Evolutionary conservation across 176 grass and related monocot genomes (phyloP), one percentile per base, ranked within the genome.

Genomic region (Lolium perenne): DNA sequence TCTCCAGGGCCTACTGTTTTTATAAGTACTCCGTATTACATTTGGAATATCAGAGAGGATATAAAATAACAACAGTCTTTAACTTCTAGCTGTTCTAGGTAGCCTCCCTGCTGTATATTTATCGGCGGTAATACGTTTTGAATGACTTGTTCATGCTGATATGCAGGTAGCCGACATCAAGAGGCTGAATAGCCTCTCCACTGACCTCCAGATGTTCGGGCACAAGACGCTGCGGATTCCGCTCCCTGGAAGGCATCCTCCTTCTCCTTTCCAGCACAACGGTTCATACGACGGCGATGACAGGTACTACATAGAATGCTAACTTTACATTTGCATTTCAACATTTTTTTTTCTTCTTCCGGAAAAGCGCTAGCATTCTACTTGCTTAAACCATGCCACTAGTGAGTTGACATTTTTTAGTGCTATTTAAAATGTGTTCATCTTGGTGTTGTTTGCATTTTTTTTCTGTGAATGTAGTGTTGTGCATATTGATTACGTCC

Each of bases 191-290:
- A 91, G 90, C 38, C 89, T 99, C 53, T 87, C 92, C 21, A 94
- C 92, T 69, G 97, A 99, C 81, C 92, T 99, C 56, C 92, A 99
- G 86, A 99, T 99, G 92, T 99, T 92, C 96, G 97, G 85, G 0
- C 97, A 91, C 83, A 99, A 99, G 84, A 87, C 82, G 50, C 58
- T 99, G 56, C 84, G 61, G 84, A 94, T 99, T 92, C 97, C 97
- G 16, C 90, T 92, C 50, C 90, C 90, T 0, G 94, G 94, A 65
- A 99, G 90, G 79, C 92, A 96, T 78, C 92, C 92, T 25, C 94
- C 87, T 8, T 91, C 93, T 9, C 69, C 88, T 85, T 91, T 62
- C 79, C 65, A 88, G 72, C 58, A 88, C 72, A 92, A 96, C 82
- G 87, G 73, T 86, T 93, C 89, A 48, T 15, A 70, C 13, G 77